Conservation (phyloP, 73 alveolate genomes). For the Symbiodinium pilosum region DNA sequence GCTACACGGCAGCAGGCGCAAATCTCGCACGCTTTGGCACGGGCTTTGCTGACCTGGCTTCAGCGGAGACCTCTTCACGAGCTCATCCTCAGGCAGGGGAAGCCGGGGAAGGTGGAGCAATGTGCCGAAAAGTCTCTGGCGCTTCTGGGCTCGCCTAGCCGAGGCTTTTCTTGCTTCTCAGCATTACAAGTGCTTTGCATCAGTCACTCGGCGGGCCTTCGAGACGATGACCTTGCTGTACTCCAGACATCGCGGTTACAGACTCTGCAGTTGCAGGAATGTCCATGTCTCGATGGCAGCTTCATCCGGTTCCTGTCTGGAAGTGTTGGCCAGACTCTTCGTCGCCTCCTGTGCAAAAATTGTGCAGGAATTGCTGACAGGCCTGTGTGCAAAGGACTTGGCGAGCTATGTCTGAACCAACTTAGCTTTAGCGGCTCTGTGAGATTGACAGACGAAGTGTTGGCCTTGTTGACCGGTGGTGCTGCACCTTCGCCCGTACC, state of each 20-base stretch:
- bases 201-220: background rate
- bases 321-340: background rate
- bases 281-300: background rate
- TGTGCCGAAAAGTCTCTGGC: background rate
- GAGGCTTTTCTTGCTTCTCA: background rate
- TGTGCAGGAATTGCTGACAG: conserved; percentile 3
- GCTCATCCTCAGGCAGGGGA: background rate
- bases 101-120: background rate
- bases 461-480: conserved; percentile 31
- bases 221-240: background rate
- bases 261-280: background rate
- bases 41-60: background rate
- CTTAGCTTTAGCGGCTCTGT: conserved; percentile 38
- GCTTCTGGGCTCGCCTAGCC: background rate
- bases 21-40: background rate
- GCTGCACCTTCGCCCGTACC: conserved; percentile 33
- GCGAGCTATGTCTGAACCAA: background rate
- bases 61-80: background rate
- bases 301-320: background rate
- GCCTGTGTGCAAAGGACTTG: background rate
- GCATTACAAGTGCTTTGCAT: background rate
- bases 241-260: background rate
- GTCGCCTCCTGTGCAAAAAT: background rate
- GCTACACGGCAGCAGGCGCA: too few relatives aligned
- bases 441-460: background rate